phyloP scores from a whole-genome alignment of 2,329 filamentous ascomycete species.

The Penicillium griseofulvum region DNA sequence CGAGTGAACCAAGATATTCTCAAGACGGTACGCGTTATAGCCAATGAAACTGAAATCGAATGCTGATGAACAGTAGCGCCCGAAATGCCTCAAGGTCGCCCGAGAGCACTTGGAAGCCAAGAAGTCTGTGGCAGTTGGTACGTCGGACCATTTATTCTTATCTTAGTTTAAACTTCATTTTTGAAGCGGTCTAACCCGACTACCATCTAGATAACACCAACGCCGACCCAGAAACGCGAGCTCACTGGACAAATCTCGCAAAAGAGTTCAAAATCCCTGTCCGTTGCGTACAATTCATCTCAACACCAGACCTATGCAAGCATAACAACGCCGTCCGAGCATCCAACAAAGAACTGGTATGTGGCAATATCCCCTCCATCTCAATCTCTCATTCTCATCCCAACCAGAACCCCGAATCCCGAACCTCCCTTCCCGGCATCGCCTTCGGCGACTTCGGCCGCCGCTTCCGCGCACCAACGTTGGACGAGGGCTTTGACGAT shows the following conservation, averaged over 20 bases:
- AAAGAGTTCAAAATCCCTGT: conserved; percentile 69
- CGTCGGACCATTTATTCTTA: conserved; percentile 28
- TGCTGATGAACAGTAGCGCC: conserved; percentile 44
- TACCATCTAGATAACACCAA: conserved; percentile 85
- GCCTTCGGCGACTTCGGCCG: conserved; percentile 76
- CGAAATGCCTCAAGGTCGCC: conserved; percentile 69
- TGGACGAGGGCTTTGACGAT: conserved; percentile 80
- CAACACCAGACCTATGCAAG: conserved; percentile 65
- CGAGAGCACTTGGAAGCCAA: conserved; percentile 62
- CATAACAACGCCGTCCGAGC: conserved; percentile 87
- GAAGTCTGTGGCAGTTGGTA: conserved; percentile 74
- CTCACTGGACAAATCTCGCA: conserved; percentile 75
- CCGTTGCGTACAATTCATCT: conserved; percentile 81
- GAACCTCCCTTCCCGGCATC: conserved; percentile 69
- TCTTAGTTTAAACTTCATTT: background rate
- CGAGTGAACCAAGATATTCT: conserved; percentile 88
- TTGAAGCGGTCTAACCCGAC: conserved; percentile 12
- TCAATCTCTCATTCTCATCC: background rate
- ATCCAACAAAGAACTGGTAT: conserved; percentile 49
- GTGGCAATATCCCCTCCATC: conserved; percentile 11
- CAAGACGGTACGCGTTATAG: conserved; percentile 57
- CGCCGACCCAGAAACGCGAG: conserved; percentile 71
- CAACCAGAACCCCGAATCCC: conserved; percentile 70
- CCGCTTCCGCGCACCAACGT: conserved; percentile 68
- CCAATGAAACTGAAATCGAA: background rate